Percentiles rank a stretch among this genome's conserved stretches.
These are phyloP conservation scores for Calvatia gigantea DNA, from an alignment of 768 basidiomycete genomes.

Conservation along the genomic window DNA sequence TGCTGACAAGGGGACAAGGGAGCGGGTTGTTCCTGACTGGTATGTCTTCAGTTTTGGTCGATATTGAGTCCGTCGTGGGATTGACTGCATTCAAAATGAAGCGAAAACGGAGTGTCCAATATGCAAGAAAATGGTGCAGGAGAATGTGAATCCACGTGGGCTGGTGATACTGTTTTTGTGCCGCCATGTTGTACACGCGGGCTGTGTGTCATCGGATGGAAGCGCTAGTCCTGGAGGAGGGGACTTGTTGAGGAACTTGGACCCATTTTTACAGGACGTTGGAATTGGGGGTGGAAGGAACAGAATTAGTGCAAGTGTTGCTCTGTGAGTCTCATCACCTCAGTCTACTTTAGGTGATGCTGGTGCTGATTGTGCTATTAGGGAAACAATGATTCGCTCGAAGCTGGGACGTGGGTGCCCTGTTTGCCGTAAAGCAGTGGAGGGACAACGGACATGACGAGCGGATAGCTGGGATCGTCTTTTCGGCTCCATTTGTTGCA, in stretches of 20 bases:
- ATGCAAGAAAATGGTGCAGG: constrained; percentile 58
- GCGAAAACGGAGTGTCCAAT: constrained; percentile 65
- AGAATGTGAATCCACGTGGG: constrained; percentile 51
- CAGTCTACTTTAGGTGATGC: neutral
- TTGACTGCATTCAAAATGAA: constrained; percentile 23
- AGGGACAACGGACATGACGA: constrained; percentile 11
- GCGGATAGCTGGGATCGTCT: no score
- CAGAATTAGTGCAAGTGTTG: constrained; percentile 68
- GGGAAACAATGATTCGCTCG: constrained; percentile 16
- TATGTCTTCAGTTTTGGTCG: constrained; percentile 30
- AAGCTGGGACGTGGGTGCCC: constrained; percentile 16
- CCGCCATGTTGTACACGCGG: constrained; percentile 82
- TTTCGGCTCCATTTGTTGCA: no score
- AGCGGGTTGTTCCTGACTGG: constrained; percentile 76
- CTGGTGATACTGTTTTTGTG: constrained; percentile 81
- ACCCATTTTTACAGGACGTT: constrained; percentile 9
- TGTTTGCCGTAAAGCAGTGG: constrained; percentile 13
- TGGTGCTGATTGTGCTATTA: neutral
- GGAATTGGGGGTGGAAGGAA: constrained; percentile 33
- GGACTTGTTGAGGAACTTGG: constrained; percentile 23
- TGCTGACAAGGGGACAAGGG: constrained; percentile 72
- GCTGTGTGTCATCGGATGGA: constrained; percentile 64
- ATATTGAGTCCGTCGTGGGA: neutral
- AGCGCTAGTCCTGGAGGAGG: constrained; percentile 53
- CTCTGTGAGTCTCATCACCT: constrained; percentile 55